phyloP scores from a whole-genome alignment of 345 rosid genomes.

The Jatropha curcas region DNA sequence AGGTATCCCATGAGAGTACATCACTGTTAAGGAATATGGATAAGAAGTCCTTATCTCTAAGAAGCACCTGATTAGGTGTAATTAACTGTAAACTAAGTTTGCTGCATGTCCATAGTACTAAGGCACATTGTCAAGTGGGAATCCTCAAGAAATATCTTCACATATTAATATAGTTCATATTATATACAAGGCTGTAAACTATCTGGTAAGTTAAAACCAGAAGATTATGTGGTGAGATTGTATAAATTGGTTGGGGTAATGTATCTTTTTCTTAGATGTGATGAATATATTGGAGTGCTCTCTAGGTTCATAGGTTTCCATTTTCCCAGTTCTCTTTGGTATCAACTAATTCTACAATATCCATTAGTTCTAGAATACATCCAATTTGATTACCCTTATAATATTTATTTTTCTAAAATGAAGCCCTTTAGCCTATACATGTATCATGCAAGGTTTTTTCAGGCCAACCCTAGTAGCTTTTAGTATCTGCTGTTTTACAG shows the following conservation, averaged over 20 bases:
- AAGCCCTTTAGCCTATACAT: not conserved
- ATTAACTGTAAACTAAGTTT: not conserved
- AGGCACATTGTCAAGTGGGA: not conserved
- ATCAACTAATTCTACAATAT: not conserved
- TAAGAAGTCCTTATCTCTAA: not conserved
- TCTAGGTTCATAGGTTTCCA: too few species aligned
- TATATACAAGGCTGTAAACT: not conserved
- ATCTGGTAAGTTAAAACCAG: not conserved
- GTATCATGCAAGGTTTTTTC: not conserved
- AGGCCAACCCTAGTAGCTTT: not conserved
- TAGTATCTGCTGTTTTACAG: not conserved
- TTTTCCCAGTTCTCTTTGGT: too few species aligned
- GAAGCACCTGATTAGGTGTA: not conserved
- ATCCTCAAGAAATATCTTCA: not conserved
- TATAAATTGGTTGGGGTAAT: not conserved
- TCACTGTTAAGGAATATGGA: not conserved
- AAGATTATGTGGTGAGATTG: not conserved
- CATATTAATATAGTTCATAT: not conserved
- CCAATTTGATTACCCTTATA: too few species aligned
- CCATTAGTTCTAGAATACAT: too few species aligned
- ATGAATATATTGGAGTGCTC: too few species aligned
- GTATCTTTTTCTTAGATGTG: not conserved
- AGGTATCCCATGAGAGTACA: not conserved
- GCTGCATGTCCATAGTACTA: not conserved
- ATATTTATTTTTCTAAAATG: too few species aligned